Base-by-base conservation (phyloP, 192 early-diverging fungal genomes). In the Endogone sp. region DNA sequence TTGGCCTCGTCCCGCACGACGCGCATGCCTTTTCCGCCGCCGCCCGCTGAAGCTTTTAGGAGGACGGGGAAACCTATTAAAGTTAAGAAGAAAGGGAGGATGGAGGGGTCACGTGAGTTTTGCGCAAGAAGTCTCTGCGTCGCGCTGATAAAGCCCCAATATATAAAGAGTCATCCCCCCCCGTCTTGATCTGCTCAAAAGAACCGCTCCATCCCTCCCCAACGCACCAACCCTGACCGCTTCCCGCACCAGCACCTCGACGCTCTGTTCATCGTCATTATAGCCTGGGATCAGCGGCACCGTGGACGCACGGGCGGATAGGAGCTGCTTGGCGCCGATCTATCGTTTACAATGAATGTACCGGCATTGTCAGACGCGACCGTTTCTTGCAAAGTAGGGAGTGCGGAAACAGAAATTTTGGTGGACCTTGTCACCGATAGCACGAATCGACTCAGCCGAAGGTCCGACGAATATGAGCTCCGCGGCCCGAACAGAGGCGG, bases 21-120 rank as follows among this genome's bases (percentile, higher is more conserved):
- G 29, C 87, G 81, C 87, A 88, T 88, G n/a, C 87, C 87, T 62
- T 87, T 86, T 27, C 85, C 85, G 70, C 87, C 87, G 29, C 87
- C 87, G 64, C 87, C 87, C 22, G 85, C 85, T 3, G 82, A 81
- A 20, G 87, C 87, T 70, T 88, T 88, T 44, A 88, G 59, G 16
- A 88, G 77, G 55, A 88, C 74, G 11, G 87, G 87, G 54, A 87
- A 88, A 3, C 84, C 86, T 71, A 67, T 29, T 31, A 26, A 63
- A 25, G 28, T 56, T 31, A 37, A 30, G 27, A 22, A 30, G 10
- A 64, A 16, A n/a, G 2, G 22, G 23, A 31, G 3, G 67, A 6
- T 62, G 49, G 49, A 58, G 23, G 24, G 29, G 13, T 56, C 55
- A 20, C 62, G 13, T 2, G 28, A 26, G 3, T 4, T 28, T 37